Evolutionary conservation across 1,284 basidiomycete genomes (phyloP), one percentile per base, ranked within the genome.

Genomic region (Lentinus polychrous): DNA sequence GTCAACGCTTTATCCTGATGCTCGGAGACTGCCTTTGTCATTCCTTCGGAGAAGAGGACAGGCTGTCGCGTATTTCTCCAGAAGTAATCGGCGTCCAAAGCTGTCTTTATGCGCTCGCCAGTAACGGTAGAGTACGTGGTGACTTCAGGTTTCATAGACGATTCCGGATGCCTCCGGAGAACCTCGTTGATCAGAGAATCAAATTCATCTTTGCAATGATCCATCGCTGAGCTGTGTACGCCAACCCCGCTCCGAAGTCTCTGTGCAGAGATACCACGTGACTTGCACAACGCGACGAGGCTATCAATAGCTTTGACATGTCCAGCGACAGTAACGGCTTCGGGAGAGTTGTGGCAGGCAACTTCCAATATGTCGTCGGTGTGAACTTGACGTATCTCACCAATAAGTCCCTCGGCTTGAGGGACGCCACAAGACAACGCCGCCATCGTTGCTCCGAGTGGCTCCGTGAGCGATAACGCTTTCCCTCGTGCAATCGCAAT

Each of bases 361-460:
- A 73, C 55, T 10, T 68, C 65, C 12, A 73, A 49, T n/a, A 54
- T 36, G 7, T 18, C 35, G 23, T 52, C 48, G 0, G 42, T 15
- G 1, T 50, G 52, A 8, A 56, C 53, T 1, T 35, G 42, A 15
- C 35, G 17, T 11, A 54, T 57, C 11, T 46, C 37, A 1, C 18
- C 48, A 40, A 69, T 60, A 42, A 67, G 43, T 8, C 49, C 45
- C 17, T 53, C 18, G 0, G 64, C 66, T 1, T 62, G 48, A 2
- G 49, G 44, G 0, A 60, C 48, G 24, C 49, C 56, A 53, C 72
- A 73, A 0, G 63, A 55, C 1, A 75, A 45, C 0, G 72, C 71
- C 0, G 71, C 73, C 74, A 76, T 76, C 0, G 66, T 60, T 11
- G 64, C 67, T 8, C 59, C 64, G 15, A 58, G 50, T 7, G 49